Evolutionary conservation across 768 basidiomycete species (phyloP).

Genomic region (Suillus plorans): DNA sequence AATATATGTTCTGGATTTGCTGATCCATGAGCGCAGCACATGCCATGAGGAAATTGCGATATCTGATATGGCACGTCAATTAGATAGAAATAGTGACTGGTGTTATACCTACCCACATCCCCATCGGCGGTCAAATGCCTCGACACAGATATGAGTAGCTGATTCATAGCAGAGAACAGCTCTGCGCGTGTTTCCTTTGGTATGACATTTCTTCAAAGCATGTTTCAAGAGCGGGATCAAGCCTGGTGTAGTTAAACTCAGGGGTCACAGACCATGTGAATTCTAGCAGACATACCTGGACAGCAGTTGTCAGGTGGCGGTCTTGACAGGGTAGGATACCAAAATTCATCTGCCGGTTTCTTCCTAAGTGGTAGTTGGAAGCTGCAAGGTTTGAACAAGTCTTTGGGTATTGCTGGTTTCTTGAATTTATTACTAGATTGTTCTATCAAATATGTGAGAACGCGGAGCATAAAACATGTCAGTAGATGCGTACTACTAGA

Average conservation of each 20-base stretch:
- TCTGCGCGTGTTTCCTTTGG: conserved; percentile 46
- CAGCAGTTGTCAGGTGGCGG: conserved; percentile 57
- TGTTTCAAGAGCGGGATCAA: conserved; percentile 63
- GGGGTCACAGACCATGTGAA: not conserved
- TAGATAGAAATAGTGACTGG: not conserved
- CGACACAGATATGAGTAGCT: conserved; percentile 57
- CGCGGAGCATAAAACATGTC: not conserved
- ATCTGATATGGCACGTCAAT: conserved; percentile 42
- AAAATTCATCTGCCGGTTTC: conserved; percentile 55
- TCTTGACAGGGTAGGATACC: conserved; percentile 49
- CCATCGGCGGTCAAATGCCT: conserved; percentile 66
- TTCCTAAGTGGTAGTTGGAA: conserved; percentile 6
- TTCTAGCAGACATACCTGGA: conserved; percentile 46
- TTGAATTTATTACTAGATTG: conserved; percentile 9
- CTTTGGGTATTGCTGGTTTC: conserved; percentile 16
- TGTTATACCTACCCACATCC: conserved; percentile 61
- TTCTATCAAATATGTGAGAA: conserved; percentile 14
- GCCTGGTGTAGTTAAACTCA: conserved; percentile 38
- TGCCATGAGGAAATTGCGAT: conserved; percentile 81
- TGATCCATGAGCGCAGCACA: conserved; percentile 75
- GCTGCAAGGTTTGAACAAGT: not conserved
- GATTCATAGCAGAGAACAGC: conserved; percentile 66
- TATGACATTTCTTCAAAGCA: conserved; percentile 51
- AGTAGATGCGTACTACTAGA: conserved; percentile 10
- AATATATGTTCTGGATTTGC: conserved; percentile 58